Evolutionary conservation across 139 green algal genomes (phyloP).

Genomic region (Edaphochlamys debaryana): DNA sequence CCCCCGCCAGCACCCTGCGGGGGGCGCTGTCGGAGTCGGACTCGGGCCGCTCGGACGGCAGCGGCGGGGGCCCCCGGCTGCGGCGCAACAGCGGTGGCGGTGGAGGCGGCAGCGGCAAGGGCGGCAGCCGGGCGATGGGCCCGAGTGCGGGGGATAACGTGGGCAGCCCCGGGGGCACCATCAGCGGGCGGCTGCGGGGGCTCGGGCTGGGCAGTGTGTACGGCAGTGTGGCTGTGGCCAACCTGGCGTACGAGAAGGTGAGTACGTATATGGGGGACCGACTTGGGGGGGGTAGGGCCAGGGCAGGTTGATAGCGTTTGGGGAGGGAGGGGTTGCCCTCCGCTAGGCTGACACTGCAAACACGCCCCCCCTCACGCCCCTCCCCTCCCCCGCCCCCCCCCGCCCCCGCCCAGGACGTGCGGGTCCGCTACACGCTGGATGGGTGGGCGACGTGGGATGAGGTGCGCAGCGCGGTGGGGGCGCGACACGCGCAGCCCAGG

Average conservation of each 20-base stretch:
- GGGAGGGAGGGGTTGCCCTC: background rate
- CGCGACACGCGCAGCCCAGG: no score
- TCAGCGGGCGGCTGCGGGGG: background rate
- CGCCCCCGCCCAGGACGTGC: conserved; percentile 1
- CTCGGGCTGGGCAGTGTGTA: conserved; percentile 31
- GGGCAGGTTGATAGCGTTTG: no score
- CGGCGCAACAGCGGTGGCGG: background rate
- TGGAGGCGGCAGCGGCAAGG: background rate
- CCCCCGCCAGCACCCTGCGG: background rate
- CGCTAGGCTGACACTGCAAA: no score
- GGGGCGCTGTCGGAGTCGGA: background rate
- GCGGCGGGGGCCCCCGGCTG: background rate
- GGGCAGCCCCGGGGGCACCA: conserved; percentile 19
- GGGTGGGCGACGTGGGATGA: conserved; percentile 4
- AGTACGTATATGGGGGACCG: no score
- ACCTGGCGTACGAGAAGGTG: conserved; percentile 40
- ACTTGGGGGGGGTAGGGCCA: no score
- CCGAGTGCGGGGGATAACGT: background rate
- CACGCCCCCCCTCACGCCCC: no score
- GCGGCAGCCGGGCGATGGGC: background rate
- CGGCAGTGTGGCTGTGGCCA: conserved; percentile 32
- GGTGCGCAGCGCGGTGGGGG: no score
- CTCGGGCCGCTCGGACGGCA: background rate
- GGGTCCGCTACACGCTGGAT: conserved; percentile 35
- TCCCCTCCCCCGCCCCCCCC: no score